These are phyloP conservation scores for Aspergillus flavus DNA, from an alignment of 2,329 filamentous ascomycete genomes.

Conservation along the genomic window DNA sequence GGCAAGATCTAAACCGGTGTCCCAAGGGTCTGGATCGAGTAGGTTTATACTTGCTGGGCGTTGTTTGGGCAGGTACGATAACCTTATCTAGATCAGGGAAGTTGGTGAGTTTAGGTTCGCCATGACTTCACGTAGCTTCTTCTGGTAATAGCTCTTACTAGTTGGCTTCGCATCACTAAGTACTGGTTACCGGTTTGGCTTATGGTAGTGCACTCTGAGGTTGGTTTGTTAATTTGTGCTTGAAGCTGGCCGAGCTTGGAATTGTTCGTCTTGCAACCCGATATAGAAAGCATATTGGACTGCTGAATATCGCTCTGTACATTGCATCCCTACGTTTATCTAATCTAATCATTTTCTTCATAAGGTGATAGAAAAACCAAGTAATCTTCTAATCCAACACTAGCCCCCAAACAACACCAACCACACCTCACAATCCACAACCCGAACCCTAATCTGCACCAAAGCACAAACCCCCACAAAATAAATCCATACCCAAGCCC, in stretches of 20 bases:
- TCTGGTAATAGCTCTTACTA: background rate
- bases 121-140: background rate
- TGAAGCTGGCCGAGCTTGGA: too few relatives aligned
- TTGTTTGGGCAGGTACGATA: background rate
- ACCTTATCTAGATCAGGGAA: background rate
- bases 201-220: background rate
- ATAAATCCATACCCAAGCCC: background rate
- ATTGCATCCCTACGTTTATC: background rate
- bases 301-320: background rate
- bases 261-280: too few relatives aligned
- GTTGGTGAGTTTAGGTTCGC: background rate
- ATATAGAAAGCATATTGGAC: background rate
- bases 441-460: background rate
- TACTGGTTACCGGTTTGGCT: background rate
- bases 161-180: rapidly evolving
- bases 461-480: background rate
- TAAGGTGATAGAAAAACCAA: background rate
- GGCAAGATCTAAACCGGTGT: background rate
- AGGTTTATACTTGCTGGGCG: too few relatives aligned
- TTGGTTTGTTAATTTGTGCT: background rate
- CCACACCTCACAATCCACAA: background rate
- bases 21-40: background rate
- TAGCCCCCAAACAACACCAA: background rate
- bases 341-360: background rate
- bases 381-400: background rate